Evolutionary conservation across 1,139 yeast genomes (phyloP).

Genomic region (Lodderomyces elongisporus): DNA sequence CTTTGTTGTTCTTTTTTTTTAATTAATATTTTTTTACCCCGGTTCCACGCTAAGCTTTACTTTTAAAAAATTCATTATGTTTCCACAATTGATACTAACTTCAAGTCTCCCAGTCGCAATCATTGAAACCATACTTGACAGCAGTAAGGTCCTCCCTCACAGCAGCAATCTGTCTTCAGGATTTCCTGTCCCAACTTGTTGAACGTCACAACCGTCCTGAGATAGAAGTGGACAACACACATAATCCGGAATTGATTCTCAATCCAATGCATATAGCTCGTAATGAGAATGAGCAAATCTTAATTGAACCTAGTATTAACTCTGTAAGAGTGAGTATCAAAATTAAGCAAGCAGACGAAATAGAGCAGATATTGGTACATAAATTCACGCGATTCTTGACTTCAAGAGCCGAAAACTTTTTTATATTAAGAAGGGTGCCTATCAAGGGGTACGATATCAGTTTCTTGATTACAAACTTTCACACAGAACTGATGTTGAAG

Average conservation of each 20-base stretch:
- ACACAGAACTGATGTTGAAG: slow-evolving; percentile 93
- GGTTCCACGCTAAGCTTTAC: too few species aligned
- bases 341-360: slow-evolving; percentile 96
- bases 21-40: too few species aligned
- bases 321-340: slow-evolving; percentile 84
- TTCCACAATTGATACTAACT: slow-evolving; percentile 6
- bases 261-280: slow-evolving; percentile 90
- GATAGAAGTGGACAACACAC: slow-evolving; percentile 66
- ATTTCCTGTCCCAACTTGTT: slow-evolving; percentile 90
- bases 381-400: slow-evolving; percentile 91
- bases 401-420: slow-evolving; percentile 91
- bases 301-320: slow-evolving; percentile 92
- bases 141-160: slow-evolving; percentile 93
- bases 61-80: too few species aligned
- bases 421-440: slow-evolving; percentile 87
- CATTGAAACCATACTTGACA: slow-evolving; percentile 87
- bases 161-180: slow-evolving; percentile 91
- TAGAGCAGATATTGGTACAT: slow-evolving; percentile 89
- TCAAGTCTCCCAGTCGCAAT: slow-evolving; percentile 58
- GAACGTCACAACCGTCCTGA: slow-evolving; percentile 98
- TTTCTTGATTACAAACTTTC: slow-evolving; percentile 87
- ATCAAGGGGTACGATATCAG: slow-evolving; percentile 90
- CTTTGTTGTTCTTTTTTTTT: too few species aligned
- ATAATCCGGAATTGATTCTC: slow-evolving; percentile 73
- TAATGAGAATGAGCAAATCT: slow-evolving; percentile 87